Base-by-base conservation (phyloP, 345 rosid genomes). In the Salix dunnii region DNA sequence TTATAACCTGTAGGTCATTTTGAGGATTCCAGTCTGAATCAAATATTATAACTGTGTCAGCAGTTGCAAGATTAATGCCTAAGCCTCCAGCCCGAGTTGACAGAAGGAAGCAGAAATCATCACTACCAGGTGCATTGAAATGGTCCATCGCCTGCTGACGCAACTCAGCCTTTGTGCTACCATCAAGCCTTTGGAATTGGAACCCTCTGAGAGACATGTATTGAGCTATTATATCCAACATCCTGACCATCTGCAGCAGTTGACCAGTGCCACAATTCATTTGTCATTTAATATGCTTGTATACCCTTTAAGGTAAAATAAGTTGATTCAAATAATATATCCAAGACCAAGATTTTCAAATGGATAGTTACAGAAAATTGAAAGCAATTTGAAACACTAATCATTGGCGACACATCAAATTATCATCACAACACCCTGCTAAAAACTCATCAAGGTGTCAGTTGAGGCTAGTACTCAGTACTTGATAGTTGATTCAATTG, bases 11-110 rank as follows among this genome's bases (percentile, higher is more conserved):
- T 49, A 96, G 84, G 87, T 96, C 99, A 87, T 96, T 96, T 82
- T 96, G 98, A 13, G 98, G 98, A 84, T 96, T 96, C 99, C 98
- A 96, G 84, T 96, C 99, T 35, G 98, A 94, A 87, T 96, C 99
- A 90, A 96, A 96, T 85, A 96, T 94, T 73, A 96, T 95, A 78
- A 96, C 98, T 46, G 99, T 94, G 86, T 96, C 97, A 31, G 97
- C 99, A 58, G 98, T 94, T 70, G 98, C 98, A 75, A 96, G 98
- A 85, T 96, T 94, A 78, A 96, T 96, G 71, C 99, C 99, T 76
- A 96, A 91, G 78, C 99, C 99, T 79, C 99, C 99, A 72, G 98
- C 99, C 75, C 99, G 89, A 68, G 99, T 96, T 33, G 99, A 96
- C 79, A 96, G 97, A 82, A 96, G 97, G 83, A 96, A 96, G 88